A percentile compares a stretch with the other conserved stretches of the same genome.
phyloP scores from a whole-genome alignment of 208 protist genomes.

The Leishmania tarentolae region DNA sequence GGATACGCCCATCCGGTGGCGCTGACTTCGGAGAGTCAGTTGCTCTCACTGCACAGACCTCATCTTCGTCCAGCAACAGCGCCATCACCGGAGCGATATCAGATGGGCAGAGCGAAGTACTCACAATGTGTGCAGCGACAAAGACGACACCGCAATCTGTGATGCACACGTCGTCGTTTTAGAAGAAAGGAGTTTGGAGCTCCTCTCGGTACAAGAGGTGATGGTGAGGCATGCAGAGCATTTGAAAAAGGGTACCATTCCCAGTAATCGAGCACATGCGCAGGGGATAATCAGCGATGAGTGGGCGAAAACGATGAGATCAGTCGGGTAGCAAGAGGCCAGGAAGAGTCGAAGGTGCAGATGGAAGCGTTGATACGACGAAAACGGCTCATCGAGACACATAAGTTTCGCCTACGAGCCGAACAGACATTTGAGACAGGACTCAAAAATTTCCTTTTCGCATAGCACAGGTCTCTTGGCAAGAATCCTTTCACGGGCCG shows the following conservation, averaged over 20 bases:
- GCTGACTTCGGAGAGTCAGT: neutral
- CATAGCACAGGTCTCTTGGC: neutral
- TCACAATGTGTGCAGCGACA: neutral
- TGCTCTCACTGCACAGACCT: neutral
- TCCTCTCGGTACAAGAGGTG: neutral
- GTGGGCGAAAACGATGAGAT: neutral
- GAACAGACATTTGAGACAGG: neutral
- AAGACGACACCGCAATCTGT: neutral
- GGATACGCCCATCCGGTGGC: neutral
- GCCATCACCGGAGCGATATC: constrained; percentile 14
- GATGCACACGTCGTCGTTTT: neutral
- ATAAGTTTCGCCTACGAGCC: neutral
- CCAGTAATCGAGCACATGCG: neutral
- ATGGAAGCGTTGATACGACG: neutral
- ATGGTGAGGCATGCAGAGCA: too few relatives aligned
- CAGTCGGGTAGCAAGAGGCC: neutral
- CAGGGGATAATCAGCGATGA: neutral
- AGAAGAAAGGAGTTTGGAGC: too few relatives aligned
- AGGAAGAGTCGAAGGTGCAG: neutral
- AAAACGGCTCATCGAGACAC: neutral
- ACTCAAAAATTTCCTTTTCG: neutral
- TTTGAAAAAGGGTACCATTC: neutral
- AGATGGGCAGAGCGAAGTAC: neutral
- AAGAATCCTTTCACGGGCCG: neutral
- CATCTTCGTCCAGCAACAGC: constrained; percentile 68